phyloP scores from a whole-genome alignment of 139 green algal species.

The Mesostigma viride region DNA sequence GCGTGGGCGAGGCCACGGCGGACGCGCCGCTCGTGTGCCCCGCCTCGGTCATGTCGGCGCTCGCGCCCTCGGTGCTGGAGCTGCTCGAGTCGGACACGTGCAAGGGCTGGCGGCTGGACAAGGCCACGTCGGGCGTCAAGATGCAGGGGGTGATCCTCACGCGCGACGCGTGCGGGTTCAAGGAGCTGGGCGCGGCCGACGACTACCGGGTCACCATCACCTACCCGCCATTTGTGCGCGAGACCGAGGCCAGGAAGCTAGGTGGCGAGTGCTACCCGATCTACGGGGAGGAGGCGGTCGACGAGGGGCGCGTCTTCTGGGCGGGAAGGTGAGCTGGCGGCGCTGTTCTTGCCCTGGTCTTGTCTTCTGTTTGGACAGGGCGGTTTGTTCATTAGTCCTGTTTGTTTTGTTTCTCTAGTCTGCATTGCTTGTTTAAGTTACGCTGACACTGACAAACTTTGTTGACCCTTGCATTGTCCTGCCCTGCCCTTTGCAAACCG shows the following conservation, averaged over 20 bases:
- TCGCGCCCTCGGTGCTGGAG: background rate
- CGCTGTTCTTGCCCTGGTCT: background rate
- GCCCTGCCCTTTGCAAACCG: too few relatives aligned
- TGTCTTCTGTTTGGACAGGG: background rate
- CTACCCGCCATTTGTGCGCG: background rate
- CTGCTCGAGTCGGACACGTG: too few relatives aligned
- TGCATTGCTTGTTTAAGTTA: too few relatives aligned
- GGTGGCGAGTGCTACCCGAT: background rate
- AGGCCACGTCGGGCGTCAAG: background rate
- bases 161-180: constrained; percentile 14
- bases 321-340: background rate
- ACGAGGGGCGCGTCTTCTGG: background rate
- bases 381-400: too few relatives aligned
- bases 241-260: background rate
- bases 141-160: background rate
- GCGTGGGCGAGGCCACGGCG: constrained; percentile 6
- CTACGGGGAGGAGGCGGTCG: background rate
- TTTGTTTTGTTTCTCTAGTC: too few relatives aligned
- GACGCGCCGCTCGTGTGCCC: background rate
- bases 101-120: constrained; percentile 7
- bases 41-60: too few relatives aligned
- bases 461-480: too few relatives aligned
- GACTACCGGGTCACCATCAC: background rate
- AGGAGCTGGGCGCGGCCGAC: constrained; percentile 8
- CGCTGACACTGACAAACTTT: too few relatives aligned